Conservation (phyloP, 805 yeast genomes). For the Starmera dryadoides region DNA sequence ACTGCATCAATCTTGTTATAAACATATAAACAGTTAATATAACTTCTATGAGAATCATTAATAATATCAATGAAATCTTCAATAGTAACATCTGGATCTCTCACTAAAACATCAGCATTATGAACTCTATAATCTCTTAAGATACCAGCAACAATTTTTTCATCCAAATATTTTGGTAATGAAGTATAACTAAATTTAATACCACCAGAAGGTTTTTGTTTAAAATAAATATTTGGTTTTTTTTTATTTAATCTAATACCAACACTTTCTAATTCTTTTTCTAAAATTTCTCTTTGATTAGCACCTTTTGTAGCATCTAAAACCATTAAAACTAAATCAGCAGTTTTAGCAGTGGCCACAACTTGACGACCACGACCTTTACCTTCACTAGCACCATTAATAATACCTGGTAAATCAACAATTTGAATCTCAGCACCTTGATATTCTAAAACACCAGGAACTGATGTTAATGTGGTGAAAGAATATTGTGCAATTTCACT, state of each 20-base stretch:
- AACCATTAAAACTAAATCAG: slow-evolving; percentile 88
- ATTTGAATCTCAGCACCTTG: slow-evolving; percentile 96
- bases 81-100: slow-evolving; percentile 84
- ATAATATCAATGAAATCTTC: slow-evolving; percentile 92
- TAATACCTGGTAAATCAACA: slow-evolving; percentile 96
- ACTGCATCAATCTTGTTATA: slow-evolving; percentile 96
- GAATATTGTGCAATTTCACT: slow-evolving; percentile 94
- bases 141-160: slow-evolving; percentile 67
- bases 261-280: slow-evolving; percentile 84
- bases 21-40: slow-evolving; percentile 86
- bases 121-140: slow-evolving; percentile 84
- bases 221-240: slow-evolving; percentile 72
- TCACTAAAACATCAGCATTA: slow-evolving; percentile 85
- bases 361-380: slow-evolving; percentile 98
- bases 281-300: slow-evolving; percentile 82
- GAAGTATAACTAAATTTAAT: slow-evolving; percentile 73
- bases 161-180: slow-evolving; percentile 79
- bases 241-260: slow-evolving; percentile 84
- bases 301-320: slow-evolving; percentile 92
- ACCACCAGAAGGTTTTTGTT: slow-evolving; percentile 84
- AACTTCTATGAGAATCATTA: slow-evolving; percentile 80
- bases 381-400: slow-evolving; percentile 94
- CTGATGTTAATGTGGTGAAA: slow-evolving; percentile 93
- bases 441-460: slow-evolving; percentile 91
- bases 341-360: slow-evolving; percentile 91